Evolutionary conservation across 1,284 basidiomycete genomes (phyloP).

Genomic region (Cryptococcus floricola): DNA sequence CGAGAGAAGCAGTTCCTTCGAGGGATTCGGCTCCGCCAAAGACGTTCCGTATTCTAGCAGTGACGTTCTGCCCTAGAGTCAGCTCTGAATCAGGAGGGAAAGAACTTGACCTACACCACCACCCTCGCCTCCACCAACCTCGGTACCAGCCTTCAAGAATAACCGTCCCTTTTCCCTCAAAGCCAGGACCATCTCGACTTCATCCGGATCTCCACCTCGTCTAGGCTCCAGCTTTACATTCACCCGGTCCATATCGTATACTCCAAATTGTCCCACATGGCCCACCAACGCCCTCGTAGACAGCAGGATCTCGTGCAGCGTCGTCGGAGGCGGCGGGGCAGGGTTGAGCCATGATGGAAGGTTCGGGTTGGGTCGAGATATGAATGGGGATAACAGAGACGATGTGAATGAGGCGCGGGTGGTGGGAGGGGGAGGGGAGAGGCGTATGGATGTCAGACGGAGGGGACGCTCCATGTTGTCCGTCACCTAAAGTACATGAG

Average conservation of each 20-base stretch:
- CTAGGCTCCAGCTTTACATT: conserved; percentile 64
- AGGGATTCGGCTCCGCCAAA: conserved; percentile 89
- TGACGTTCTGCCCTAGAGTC: conserved; percentile 60
- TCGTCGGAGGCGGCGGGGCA: conserved; percentile 43
- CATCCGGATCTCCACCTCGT: conserved; percentile 59
- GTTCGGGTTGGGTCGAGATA: conserved; percentile 40
- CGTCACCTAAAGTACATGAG: conserved; percentile 55
- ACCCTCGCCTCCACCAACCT: conserved; percentile 91
- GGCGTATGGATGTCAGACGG: conserved; percentile 68
- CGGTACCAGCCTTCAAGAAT: conserved; percentile 81
- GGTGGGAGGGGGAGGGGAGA: conserved; percentile 64
- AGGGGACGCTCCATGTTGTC: conserved; percentile 60
- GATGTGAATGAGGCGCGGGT: conserved; percentile 77
- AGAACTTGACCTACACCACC: conserved; percentile 62
- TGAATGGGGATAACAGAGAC: conserved; percentile 68
- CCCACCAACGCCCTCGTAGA: conserved; percentile 64
- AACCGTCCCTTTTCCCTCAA: conserved; percentile 73
- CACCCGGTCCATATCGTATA: conserved; percentile 63
- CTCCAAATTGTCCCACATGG: conserved; percentile 64
- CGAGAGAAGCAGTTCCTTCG: conserved; percentile 76
- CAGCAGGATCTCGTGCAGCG: conserved; percentile 64
- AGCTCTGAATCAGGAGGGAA: neutral
- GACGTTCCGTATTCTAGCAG: conserved; percentile 75
- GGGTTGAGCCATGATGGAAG: conserved; percentile 37
- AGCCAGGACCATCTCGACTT: conserved; percentile 80